Base-by-base conservation (phyloP, 352 stramenopile species). In the Pythium volutum region DNA sequence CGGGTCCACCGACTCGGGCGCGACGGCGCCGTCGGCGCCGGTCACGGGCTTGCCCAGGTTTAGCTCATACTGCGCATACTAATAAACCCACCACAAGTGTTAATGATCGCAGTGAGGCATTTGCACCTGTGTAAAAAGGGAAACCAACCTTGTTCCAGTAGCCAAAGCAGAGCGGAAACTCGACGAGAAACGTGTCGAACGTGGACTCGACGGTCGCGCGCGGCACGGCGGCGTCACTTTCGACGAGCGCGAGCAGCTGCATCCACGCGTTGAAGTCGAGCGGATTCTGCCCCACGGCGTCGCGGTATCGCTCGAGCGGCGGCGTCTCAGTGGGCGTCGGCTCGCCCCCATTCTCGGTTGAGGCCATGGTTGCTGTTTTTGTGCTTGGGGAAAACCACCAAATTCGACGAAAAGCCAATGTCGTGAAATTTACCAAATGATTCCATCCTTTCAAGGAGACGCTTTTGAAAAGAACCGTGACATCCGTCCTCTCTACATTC, bases 181-280 rank as follows among this genome's bases (percentile, higher is more conserved):
- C 79, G 23, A 15, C 42, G 61, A 93, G 69, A 53, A 93, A 93
- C 34, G 64, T 74, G 39, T 91, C 81, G 38, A 83, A 93, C 53
- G 79, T 88, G 18, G 67, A n/a, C 51, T 84, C 80, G 42, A 91
- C 77, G 5, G 68, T 83, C 65, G 89, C 84, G 10, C 62, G 70
- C 22, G 73, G 46, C 34, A 79, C 73, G 7, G 46, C 43, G 39
- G 75, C 29, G 75, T 93, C 81, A 43, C 63, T 85, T 67, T 91
- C 81, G 10, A 90, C 75, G 43, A 88, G 75, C 49, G 84, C 61
- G 25, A 93, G 63, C 56, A 93, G 60, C 55, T 88, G 76, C 56
- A 87, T 75, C 84, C 84, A 93, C 46, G 84, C 77, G 60, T 87
- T 87, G 56, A 93, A 93, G 61, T 93, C 84, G 33, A 93, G 73